Percentiles rank a stretch among this genome's conserved stretches.
These are phyloP conservation scores for Sicyos edulis DNA, from an alignment of 306 rosid species.

Conservation along the genomic window DNA sequence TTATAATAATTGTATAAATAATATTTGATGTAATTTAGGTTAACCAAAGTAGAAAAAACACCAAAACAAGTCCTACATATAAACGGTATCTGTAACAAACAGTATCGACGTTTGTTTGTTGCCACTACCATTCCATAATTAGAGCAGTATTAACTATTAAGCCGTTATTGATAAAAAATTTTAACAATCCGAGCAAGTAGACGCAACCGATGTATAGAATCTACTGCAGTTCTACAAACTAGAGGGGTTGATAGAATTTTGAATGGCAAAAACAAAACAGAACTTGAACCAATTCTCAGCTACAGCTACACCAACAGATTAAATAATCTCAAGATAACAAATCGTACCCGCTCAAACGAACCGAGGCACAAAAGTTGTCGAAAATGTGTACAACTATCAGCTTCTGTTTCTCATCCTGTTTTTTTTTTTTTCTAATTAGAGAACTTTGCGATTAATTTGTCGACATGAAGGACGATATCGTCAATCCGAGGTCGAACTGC, in stretches of 20 bases:
- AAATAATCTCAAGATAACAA: slow-evolving; percentile 8
- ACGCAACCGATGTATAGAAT: neutral
- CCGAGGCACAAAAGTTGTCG: slow-evolving; percentile 8
- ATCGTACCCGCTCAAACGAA: neutral
- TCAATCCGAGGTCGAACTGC: slow-evolving; percentile 78
- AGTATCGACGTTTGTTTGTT: no score
- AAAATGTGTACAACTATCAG: neutral
- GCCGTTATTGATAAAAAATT: neutral
- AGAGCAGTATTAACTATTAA: no score
- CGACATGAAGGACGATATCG: slow-evolving; percentile 84
- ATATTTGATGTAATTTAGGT: no score
- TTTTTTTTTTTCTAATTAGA: slow-evolving; percentile 32
- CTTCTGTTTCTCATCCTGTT: neutral
- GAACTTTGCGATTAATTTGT: slow-evolving; percentile 87
- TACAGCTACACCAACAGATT: neutral
- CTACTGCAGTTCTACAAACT: neutral
- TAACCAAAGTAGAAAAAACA: no score
- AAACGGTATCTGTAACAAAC: no score
- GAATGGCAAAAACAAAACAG: neutral
- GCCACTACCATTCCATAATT: no score
- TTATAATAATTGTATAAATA: no score
- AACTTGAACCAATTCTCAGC: slow-evolving; percentile 1
- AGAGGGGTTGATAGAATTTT: neutral
- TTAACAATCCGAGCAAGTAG: neutral
- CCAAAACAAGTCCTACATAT: no score